Evolutionary conservation across 1,284 basidiomycete genomes (phyloP).

Genomic region (Marasmius oreades): DNA sequence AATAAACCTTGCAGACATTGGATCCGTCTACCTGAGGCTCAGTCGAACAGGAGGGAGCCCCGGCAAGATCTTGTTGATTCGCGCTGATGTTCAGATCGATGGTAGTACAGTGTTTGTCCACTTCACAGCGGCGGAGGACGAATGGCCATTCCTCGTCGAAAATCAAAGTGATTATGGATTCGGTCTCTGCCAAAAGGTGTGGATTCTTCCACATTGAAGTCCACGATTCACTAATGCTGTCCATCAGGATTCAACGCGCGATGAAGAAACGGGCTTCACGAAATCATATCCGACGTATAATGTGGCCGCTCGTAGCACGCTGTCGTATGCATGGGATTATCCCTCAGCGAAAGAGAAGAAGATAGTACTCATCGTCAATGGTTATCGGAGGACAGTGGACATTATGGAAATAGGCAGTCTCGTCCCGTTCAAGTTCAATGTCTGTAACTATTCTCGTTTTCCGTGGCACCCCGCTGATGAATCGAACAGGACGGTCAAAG

Average conservation of each 20-base stretch:
- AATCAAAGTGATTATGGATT: slow-evolving; percentile 83
- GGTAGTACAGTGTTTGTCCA: slow-evolving; percentile 89
- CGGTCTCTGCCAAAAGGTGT: slow-evolving; percentile 76
- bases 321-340: slow-evolving; percentile 92
- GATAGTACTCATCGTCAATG: slow-evolving; percentile 67
- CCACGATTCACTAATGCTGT: background rate
- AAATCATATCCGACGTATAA: slow-evolving; percentile 46
- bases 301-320: slow-evolving; percentile 53
- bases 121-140: slow-evolving; percentile 63
- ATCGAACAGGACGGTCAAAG: slow-evolving; percentile 46
- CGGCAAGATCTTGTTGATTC: slow-evolving; percentile 58
- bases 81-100: slow-evolving; percentile 83
- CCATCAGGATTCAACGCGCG: slow-evolving; percentile 50
- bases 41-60: slow-evolving; percentile 34
- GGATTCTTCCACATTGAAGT: background rate
- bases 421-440: slow-evolving; percentile 84
- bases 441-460: slow-evolving; percentile 28
- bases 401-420: slow-evolving; percentile 96
- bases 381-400: slow-evolving; percentile 75
- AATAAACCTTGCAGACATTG: slow-evolving; percentile 92
- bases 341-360: slow-evolving; percentile 86
- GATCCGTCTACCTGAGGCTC: slow-evolving; percentile 78
- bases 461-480: slow-evolving; percentile 9
- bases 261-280: slow-evolving; percentile 31
- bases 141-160: slow-evolving; percentile 90